A percentile compares a stretch with the other conserved stretches of the same genome.
Evolutionary conservation across 768 basidiomycete species (phyloP).

Genomic region (Auriscalpium vulgare): DNA sequence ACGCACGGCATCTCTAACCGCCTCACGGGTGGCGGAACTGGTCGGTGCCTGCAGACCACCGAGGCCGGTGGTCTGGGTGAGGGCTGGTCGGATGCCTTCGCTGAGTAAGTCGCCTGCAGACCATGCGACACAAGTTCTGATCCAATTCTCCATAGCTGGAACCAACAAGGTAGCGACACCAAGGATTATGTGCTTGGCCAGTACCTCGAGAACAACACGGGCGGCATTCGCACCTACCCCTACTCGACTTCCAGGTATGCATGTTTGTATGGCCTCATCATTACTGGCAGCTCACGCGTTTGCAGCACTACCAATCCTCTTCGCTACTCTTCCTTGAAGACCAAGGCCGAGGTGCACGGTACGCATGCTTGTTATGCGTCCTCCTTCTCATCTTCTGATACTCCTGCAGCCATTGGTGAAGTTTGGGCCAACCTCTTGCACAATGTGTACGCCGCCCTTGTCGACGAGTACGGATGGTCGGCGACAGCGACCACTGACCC

Average conservation of each 20-base stretch:
- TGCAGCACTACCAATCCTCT: constrained; percentile 33
- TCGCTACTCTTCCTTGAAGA: constrained; percentile 31
- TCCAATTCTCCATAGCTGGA: constrained; percentile 18
- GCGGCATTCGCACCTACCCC: constrained; percentile 47
- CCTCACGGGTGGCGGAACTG: constrained; percentile 46
- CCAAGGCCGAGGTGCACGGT: constrained; percentile 36
- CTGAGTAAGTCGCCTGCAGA: constrained; percentile 10
- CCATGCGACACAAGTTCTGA: background rate
- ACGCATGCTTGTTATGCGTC: constrained; percentile 7
- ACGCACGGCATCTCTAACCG: constrained; percentile 27
- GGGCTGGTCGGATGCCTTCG: constrained; percentile 49
- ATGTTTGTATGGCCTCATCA: constrained; percentile 4
- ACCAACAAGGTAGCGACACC: constrained; percentile 29
- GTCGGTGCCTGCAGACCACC: constrained; percentile 51
- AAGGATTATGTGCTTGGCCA: constrained; percentile 33
- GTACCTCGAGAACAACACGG: constrained; percentile 42
- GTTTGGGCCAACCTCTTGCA: constrained; percentile 41
- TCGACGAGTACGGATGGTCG: constrained; percentile 20
- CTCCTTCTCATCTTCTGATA: background rate
- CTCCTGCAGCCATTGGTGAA: constrained; percentile 41
- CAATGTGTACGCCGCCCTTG: constrained; percentile 25
- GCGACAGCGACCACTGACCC: constrained; percentile 33
- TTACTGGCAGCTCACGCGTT: background rate
- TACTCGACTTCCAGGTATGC: constrained; percentile 44
- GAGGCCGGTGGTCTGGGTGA: constrained; percentile 67